These are phyloP conservation scores for Lepidium sativum DNA, from an alignment of 345 rosid genomes.

Conservation along the genomic window DNA sequence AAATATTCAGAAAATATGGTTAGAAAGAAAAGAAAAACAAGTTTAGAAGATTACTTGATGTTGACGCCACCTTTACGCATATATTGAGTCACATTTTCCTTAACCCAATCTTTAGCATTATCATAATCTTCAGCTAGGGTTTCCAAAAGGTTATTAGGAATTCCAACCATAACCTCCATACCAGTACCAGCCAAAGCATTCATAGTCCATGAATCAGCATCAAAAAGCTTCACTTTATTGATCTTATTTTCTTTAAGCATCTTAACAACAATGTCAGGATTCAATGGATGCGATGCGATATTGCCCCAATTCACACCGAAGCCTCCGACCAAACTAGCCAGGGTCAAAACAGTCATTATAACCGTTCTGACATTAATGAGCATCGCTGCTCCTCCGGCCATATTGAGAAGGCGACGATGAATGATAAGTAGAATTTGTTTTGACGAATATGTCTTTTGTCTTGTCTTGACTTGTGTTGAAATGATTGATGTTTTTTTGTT, in stretches of 20 bases:
- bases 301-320: slow-evolving; percentile 85
- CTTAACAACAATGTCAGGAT: slow-evolving; percentile 42
- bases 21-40: too few relatives aligned
- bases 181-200: slow-evolving; percentile 40
- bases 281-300: slow-evolving; percentile 52
- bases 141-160: slow-evolving; percentile 56
- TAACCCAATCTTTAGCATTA: slow-evolving; percentile 65
- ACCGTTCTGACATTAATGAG: slow-evolving; percentile 6
- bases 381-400: too few relatives aligned
- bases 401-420: slow-evolving; percentile 15
- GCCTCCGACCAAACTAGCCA: slow-evolving; percentile 25
- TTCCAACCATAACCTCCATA: slow-evolving; percentile 75
- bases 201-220: slow-evolving; percentile 50
- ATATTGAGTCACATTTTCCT: slow-evolving; percentile 49
- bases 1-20: too few relatives aligned
- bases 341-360: slow-evolving; percentile 24
- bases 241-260: slow-evolving; percentile 74
- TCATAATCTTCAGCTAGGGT: slow-evolving; percentile 23
- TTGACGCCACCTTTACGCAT: slow-evolving; percentile 43
- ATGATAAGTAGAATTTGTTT: background rate
- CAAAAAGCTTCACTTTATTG: slow-evolving; percentile 68
- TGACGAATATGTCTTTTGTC: background rate
- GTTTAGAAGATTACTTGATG: slow-evolving; percentile 40
- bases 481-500: background rate
- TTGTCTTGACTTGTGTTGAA: background rate